Percentiles rank a stretch among this genome's conserved stretches.
Conservation (phyloP, 73 alveolate genomes). For the Paramecium tetraurelia region DNA sequence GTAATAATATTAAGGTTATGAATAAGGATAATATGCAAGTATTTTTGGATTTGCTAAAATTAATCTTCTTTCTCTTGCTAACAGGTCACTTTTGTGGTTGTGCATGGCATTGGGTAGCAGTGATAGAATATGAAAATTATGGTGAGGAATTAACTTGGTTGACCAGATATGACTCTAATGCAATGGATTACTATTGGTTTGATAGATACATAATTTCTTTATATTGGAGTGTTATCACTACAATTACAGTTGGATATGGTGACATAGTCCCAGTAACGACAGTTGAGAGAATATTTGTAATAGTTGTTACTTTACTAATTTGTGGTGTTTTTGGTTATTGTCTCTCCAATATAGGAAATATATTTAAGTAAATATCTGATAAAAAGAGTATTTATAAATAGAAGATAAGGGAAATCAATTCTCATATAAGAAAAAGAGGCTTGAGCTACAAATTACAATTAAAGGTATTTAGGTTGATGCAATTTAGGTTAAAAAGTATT, state of each 20-base stretch:
- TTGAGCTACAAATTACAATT: not conserved
- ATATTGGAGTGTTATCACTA: conserved; percentile 81
- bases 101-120: conserved; percentile 57
- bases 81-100: conserved; percentile 59
- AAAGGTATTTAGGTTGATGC: not conserved
- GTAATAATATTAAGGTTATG: not conserved
- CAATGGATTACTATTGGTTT: conserved; percentile 43
- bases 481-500: conserved; percentile 14
- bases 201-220: conserved; percentile 73
- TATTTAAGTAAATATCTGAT: conserved; percentile 13
- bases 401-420: not conserved
- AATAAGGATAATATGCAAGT: conserved; percentile 62
- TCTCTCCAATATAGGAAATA: conserved; percentile 44
- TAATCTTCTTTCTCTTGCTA: conserved; percentile 42
- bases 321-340: conserved; percentile 65
- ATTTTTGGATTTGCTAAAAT: conserved; percentile 54
- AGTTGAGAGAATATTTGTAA: conserved; percentile 72
- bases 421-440: conserved; percentile 12
- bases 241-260: conserved; percentile 87
- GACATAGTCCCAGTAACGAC: conserved; percentile 78
- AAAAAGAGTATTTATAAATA: not conserved
- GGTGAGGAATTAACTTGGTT: conserved; percentile 56
- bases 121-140: conserved; percentile 30
- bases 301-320: conserved; percentile 53
- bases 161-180: not conserved